Percentiles rank a stretch among this genome's conserved stretches.
phyloP scores from a whole-genome alignment of 176 grass and related monocot species.

The Juncus inflexus region DNA sequence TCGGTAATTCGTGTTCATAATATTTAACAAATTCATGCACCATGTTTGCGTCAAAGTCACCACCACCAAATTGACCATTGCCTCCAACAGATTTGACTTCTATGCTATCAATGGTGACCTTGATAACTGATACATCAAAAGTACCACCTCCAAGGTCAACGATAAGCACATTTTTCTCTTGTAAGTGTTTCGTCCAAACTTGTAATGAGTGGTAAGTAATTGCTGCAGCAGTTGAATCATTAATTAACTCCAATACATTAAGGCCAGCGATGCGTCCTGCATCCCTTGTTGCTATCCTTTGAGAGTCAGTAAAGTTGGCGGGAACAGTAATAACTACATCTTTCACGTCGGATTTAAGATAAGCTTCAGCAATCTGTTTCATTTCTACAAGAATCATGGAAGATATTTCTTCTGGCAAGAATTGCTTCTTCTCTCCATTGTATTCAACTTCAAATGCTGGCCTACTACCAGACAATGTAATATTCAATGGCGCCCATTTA shows the following conservation, averaged over 20 bases:
- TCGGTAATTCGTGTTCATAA: constrained; percentile 64
- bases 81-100: constrained; percentile 72
- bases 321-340: constrained; percentile 80
- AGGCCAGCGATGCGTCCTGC: constrained; percentile 71
- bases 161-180: constrained; percentile 84
- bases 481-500: constrained; percentile 77
- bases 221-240: constrained; percentile 71
- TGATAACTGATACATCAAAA: constrained; percentile 86
- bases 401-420: constrained; percentile 83
- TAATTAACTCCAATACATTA: constrained; percentile 82
- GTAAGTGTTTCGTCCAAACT: constrained; percentile 43
- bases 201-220: constrained; percentile 73
- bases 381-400: constrained; percentile 94
- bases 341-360: constrained; percentile 43
- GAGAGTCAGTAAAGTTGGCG: constrained; percentile 87
- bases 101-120: constrained; percentile 82
- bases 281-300: constrained; percentile 87
- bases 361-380: constrained; percentile 71
- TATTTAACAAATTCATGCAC: constrained; percentile 80
- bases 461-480: constrained; percentile 57
- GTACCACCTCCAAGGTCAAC: constrained; percentile 87
- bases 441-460: constrained; percentile 70
- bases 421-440: constrained; percentile 86
- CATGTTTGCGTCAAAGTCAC: constrained; percentile 77
- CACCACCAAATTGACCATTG: constrained; percentile 64